Percentiles rank a stretch among this genome's conserved stretches.
These are phyloP conservation scores for Colletotrichum paranaense DNA, from an alignment of 2,329 filamentous ascomycete species.

Conservation along the genomic window DNA sequence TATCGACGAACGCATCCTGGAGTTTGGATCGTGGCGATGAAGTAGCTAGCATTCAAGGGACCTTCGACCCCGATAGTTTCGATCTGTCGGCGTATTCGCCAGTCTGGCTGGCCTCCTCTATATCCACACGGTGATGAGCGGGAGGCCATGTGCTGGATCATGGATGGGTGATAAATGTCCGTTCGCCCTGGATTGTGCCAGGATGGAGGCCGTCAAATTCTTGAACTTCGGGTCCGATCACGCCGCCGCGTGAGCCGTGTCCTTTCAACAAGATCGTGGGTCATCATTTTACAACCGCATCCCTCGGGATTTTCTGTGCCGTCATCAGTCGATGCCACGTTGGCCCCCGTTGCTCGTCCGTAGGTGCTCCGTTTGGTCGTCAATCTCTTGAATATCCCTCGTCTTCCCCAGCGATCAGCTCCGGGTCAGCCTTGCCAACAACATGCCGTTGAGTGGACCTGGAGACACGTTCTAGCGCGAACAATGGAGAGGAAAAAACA, in stretches of 20 bases:
- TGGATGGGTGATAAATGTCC: not conserved
- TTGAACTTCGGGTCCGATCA: not conserved
- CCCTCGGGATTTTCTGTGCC: not conserved
- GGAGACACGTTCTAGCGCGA: conserved; percentile 14
- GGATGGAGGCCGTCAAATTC: not conserved
- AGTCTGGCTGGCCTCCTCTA: not conserved
- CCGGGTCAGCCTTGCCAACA: conserved; percentile 27
- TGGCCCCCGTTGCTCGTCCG: not conserved
- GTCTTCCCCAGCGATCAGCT: conserved; percentile 24
- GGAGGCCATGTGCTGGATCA: not conserved
- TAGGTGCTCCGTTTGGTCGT: not conserved
- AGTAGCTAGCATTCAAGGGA: not conserved
- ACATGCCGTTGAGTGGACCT: conserved; percentile 22
- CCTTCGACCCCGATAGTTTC: not conserved
- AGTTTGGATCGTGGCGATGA: not conserved
- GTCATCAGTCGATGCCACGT: not conserved
- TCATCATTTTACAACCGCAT: not conserved
- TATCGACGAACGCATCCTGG: not conserved
- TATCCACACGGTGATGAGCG: not conserved
- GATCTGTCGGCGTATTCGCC: not conserved
- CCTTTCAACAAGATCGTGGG: not conserved
- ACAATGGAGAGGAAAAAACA: not conserved
- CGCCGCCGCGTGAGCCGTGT: not conserved
- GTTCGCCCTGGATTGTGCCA: not conserved
- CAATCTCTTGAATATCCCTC: not conserved